phyloP scores from a whole-genome alignment of 1,284 basidiomycete genomes.

The Polyporus tsugae region DNA sequence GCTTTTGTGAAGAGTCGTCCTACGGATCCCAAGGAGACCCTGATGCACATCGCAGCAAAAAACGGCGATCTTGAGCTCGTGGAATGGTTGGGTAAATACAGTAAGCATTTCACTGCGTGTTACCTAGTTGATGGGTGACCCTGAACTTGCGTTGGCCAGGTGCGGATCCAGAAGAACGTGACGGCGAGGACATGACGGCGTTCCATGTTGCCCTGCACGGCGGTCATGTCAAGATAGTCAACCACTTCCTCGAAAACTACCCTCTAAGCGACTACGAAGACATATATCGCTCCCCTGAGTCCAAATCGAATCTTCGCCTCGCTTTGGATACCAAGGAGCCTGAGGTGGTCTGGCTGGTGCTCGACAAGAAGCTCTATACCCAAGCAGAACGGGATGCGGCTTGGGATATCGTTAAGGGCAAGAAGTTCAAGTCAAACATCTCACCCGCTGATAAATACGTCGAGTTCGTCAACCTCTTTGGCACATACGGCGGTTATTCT shows the following conservation, averaged over 20 bases:
- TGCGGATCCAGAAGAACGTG: slow-evolving; percentile 74
- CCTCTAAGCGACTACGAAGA: slow-evolving; percentile 56
- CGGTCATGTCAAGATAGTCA: slow-evolving; percentile 58
- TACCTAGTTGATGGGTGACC: not conserved
- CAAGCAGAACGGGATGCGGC: slow-evolving; percentile 55
- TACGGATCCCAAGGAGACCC: slow-evolving; percentile 66
- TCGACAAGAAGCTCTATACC: slow-evolving; percentile 62
- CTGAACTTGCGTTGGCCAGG: slow-evolving; percentile 47
- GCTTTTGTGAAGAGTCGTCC: slow-evolving; percentile 56
- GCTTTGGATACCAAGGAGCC: slow-evolving; percentile 66
- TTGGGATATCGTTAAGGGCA: slow-evolving; percentile 58
- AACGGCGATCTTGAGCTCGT: slow-evolving; percentile 64
- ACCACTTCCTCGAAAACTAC: slow-evolving; percentile 66
- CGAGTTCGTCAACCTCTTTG: slow-evolving; percentile 63
- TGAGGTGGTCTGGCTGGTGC: slow-evolving; percentile 66
- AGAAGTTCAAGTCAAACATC: slow-evolving; percentile 41
- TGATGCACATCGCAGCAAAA: slow-evolving; percentile 69
- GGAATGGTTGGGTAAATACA: slow-evolving; percentile 73
- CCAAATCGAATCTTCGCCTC: slow-evolving; percentile 57
- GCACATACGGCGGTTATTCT: slow-evolving; percentile 57
- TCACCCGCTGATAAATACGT: slow-evolving; percentile 49
- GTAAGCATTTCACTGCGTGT: slow-evolving; percentile 49
- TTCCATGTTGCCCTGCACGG: slow-evolving; percentile 70
- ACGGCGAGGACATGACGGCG: slow-evolving; percentile 62
- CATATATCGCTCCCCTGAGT: slow-evolving; percentile 54